These are phyloP conservation scores for Saturnispora besseyi DNA, from an alignment of 805 yeast genomes.

Conservation along the genomic window DNA sequence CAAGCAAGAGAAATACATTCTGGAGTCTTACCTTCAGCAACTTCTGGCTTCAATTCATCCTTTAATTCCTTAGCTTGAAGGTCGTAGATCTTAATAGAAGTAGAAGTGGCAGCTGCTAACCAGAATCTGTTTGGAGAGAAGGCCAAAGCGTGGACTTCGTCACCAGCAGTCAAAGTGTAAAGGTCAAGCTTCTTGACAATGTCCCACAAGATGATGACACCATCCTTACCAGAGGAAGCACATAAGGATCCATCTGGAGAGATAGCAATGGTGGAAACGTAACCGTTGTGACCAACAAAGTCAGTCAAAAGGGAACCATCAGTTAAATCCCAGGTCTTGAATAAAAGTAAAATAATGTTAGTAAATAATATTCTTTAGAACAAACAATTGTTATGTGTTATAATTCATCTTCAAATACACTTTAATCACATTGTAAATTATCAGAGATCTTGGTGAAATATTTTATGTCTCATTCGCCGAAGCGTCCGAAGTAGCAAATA, in stretches of 20 bases:
- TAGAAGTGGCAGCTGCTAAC: slow-evolving; percentile 98
- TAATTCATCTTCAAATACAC: neutral
- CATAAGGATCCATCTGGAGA: slow-evolving; percentile 99
- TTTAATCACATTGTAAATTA: slow-evolving; percentile 17
- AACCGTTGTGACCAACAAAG: slow-evolving; percentile 98
- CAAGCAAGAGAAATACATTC: slow-evolving; percentile 97
- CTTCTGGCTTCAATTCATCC: slow-evolving; percentile 98
- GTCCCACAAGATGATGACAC: slow-evolving; percentile 98
- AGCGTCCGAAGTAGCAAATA: slow-evolving; percentile 99
- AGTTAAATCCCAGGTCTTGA: slow-evolving; percentile 87
- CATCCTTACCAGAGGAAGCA: slow-evolving; percentile 99
- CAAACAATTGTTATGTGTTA: neutral
- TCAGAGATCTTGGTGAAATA: slow-evolving; percentile 99
- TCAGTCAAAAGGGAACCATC: slow-evolving; percentile 77
- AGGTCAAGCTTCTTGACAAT: slow-evolving; percentile 74
- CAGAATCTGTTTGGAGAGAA: slow-evolving; percentile 99
- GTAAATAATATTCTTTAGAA: neutral
- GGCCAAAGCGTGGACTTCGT: slow-evolving; percentile 96
- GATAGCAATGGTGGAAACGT: slow-evolving; percentile 92
- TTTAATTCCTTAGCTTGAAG: slow-evolving; percentile 88
- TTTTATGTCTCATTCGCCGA: slow-evolving; percentile 87
- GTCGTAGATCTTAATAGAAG: slow-evolving; percentile 97
- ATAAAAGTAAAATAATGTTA: slow-evolving; percentile 2
- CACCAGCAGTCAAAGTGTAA: slow-evolving; percentile 91
- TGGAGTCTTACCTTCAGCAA: slow-evolving; percentile 94